Evolutionary conservation across 1,284 basidiomycete species (phyloP).

Genomic region (Ganoderma meredithae): DNA sequence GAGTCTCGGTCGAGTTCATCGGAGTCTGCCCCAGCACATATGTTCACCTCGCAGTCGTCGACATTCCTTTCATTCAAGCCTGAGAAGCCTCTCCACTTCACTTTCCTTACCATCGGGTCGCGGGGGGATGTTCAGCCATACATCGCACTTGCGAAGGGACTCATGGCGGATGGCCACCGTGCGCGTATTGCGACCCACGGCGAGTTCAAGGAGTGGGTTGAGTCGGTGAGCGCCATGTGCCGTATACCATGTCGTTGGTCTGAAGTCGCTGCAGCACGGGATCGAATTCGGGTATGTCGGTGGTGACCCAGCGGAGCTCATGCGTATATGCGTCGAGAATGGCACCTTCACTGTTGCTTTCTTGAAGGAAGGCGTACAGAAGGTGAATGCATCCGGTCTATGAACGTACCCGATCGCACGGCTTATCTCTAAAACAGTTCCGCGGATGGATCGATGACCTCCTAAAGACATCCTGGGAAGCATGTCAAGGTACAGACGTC

Average conservation of each 20-base stretch:
- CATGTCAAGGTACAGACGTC: constrained; percentile 94
- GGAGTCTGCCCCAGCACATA: constrained; percentile 81
- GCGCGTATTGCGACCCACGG: constrained; percentile 91
- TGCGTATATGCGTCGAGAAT: constrained; percentile 95
- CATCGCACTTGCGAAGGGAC: constrained; percentile 91
- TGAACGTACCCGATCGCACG: not conserved
- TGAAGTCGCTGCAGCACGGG: constrained; percentile 65
- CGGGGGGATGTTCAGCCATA: constrained; percentile 95
- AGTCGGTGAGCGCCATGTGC: constrained; percentile 68
- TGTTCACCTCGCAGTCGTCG: constrained; percentile 93
- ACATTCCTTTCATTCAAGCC: constrained; percentile 97
- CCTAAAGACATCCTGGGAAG: constrained; percentile 92
- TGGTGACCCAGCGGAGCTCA: constrained; percentile 95
- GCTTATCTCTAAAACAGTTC: constrained; percentile 61
- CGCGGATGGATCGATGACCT: constrained; percentile 97
- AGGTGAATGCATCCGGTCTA: constrained; percentile 55
- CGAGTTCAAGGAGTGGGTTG: constrained; percentile 96
- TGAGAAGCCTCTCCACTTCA: constrained; percentile 82
- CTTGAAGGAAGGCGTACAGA: constrained; percentile 88
- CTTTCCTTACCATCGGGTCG: constrained; percentile 94
- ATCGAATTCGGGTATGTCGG: constrained; percentile 95
- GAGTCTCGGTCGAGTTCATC: constrained; percentile 52
- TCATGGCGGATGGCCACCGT: constrained; percentile 89
- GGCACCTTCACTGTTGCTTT: constrained; percentile 97
- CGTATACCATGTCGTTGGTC: not conserved